Percentiles rank a stretch among this genome's conserved stretches.
Evolutionary conservation across 805 yeast genomes (phyloP).

Genomic region (Spathaspora sp.): DNA sequence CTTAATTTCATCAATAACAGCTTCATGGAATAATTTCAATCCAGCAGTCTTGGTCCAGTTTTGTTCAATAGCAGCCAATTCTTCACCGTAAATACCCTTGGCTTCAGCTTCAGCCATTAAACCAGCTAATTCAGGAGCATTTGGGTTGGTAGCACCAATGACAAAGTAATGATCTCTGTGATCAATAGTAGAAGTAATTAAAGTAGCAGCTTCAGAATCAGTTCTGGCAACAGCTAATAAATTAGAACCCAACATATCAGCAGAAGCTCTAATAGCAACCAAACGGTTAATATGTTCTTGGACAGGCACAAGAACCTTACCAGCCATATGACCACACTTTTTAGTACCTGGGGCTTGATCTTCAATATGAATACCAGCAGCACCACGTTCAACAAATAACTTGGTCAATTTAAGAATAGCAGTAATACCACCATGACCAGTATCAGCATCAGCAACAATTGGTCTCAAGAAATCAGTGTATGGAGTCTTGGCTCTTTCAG

Average conservation of each 20-base stretch:
- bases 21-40: conserved; percentile 84
- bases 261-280: conserved; percentile 90
- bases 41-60: conserved; percentile 84
- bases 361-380: conserved; percentile 98
- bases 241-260: conserved; percentile 88
- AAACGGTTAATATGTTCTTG: conserved; percentile 96
- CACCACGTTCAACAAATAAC: conserved; percentile 95
- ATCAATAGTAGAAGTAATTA: conserved; percentile 90
- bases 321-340: conserved; percentile 99
- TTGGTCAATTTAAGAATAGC: conserved; percentile 94
- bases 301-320: conserved; percentile 94
- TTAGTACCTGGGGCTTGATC: conserved; percentile 99
- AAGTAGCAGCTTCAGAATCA: conserved; percentile 96
- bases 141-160: conserved; percentile 87
- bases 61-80: conserved; percentile 68
- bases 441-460: conserved; percentile 95
- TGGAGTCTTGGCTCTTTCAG: conserved; percentile 65
- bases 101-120: conserved; percentile 80
- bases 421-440: conserved; percentile 98
- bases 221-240: conserved; percentile 90
- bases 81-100: conserved; percentile 67
- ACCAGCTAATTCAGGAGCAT: conserved; percentile 66
- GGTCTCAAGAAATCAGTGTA: conserved; percentile 90
- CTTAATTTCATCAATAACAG: conserved; percentile 79
- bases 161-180: conserved; percentile 91